Evolutionary conservation across 176 grass and related monocot species (phyloP).

Genomic region (Carex myosuroides): DNA sequence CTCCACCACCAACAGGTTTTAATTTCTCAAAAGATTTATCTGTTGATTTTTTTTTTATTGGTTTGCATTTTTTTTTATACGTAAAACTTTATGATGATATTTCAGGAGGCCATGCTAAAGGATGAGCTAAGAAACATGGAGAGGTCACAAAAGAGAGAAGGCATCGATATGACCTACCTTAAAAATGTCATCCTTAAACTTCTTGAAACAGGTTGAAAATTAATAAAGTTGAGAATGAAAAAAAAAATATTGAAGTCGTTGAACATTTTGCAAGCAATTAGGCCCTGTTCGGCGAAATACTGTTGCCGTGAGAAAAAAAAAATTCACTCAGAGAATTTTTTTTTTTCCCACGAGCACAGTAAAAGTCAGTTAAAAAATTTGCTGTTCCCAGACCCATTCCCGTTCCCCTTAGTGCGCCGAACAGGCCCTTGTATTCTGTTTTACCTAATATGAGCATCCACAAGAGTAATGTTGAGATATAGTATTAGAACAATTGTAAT

Average conservation of each 20-base stretch:
- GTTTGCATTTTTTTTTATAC: slow-evolving; percentile 26
- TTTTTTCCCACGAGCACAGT: too few relatives aligned
- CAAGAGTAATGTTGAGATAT: neutral
- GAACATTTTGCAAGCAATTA: neutral
- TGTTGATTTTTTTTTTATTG: neutral
- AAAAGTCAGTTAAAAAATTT: too few relatives aligned
- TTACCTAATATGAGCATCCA: slow-evolving; percentile 10
- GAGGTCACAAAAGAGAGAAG: slow-evolving; percentile 96
- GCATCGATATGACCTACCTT: slow-evolving; percentile 96
- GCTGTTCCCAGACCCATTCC: too few relatives aligned
- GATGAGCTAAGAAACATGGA: slow-evolving; percentile 87
- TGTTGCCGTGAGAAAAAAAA: too few relatives aligned
- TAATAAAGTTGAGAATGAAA: neutral
- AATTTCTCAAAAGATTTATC: slow-evolving; percentile 17
- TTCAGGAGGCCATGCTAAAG: slow-evolving; percentile 87
- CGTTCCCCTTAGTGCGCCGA: too few relatives aligned
- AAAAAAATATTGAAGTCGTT: neutral
- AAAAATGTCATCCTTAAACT: slow-evolving; percentile 97
- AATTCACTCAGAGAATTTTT: too few relatives aligned
- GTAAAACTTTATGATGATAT: slow-evolving; percentile 4
- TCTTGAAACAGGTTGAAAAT: slow-evolving; percentile 82
- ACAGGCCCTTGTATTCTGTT: neutral
- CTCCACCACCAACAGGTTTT: slow-evolving; percentile 92
- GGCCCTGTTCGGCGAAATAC: too few relatives aligned
- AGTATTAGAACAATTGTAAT: neutral